Evolutionary conservation across 1,284 basidiomycete species (phyloP), one percentile per base, ranked within the genome.

Genomic region (Megacollybia platyphylla): DNA sequence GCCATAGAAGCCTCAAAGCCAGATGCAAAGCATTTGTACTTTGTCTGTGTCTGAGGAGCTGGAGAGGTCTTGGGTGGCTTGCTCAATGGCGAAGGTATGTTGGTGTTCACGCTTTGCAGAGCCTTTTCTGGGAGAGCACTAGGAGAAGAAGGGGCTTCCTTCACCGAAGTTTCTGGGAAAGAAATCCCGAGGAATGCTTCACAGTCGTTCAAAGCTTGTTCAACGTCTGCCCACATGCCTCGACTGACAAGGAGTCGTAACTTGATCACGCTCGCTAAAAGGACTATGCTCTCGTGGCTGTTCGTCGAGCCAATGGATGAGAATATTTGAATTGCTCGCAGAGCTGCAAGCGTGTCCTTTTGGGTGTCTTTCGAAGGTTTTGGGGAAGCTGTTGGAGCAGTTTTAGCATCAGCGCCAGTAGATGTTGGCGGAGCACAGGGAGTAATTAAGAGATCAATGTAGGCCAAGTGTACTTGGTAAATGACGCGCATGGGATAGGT

Each of bases 401-500:
- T 24, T 24, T 5, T 24, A 24, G 20, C 20, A 5, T 24, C 20
- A 24, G 20, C 2, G 20, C 20, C 20, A 24, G 4, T 24, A 5
- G 20, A 24, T 24, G 20, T 24, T 24, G 20, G 2, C 20, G 20
- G 20, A 24, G 20, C 20, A 24, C 4, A 24, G 20, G 20, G 20
- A 1, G 20, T 24, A 24, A 24, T 24, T 11, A 71, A 57, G 30
- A 68, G 61, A 4, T 65, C 56, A 42, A 83, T 71, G 40, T 71
- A 60, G 3, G 71, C 64, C 20, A 82, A 62, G 45, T 79, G 69
- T 1, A 70, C 62, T 10, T 60, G 54, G 46, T 79, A 79, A n/a
- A 72, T 51, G 29, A 71, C 48, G 37, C 73, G 67, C 5, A 71
- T 68, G 1, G 73, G 69, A 44, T 77, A 68, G 7, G 62, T 57